Evolutionary conservation across 169 alveolate genomes (phyloP), one percentile per base, ranked within the genome.

Genomic region (Plasmodium gonderi): DNA sequence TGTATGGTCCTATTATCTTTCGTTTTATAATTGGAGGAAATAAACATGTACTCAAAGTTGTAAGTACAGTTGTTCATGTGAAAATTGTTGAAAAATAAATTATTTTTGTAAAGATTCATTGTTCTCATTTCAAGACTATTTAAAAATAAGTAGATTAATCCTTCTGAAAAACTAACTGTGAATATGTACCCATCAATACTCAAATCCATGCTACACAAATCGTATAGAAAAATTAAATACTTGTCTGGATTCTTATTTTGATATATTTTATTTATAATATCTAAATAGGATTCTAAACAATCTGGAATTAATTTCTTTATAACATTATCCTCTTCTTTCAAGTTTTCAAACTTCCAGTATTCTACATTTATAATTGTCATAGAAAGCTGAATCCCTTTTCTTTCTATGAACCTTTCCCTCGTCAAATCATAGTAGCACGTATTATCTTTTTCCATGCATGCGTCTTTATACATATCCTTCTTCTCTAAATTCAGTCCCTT

Each of bases 11-110:
- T 75, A 40, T 78, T 87, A 14, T 87, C 89, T 42, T 51, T 75
- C n/a, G 64, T 33, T 38, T 87, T 87, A 60, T 87, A 87, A 29
- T 76, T 87, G 1, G 93, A 87, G 6, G 93, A 87, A 38, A 87
- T 87, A 31, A 87, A 87, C 9, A 76, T n/a, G 26, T 75, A 87
- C 1, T 87, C 87, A 26, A 74, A 87, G 38, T 74, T 87, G n/a
- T 87, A 87, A 3, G 3, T 87, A 9, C 31, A 9, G n/a, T 42
- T 85, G n/a, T 40, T 51, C 5, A n/a, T 51, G 29, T 33, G 33
- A 5, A 36, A 33, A 1, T 36, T 38, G 23, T 87, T 78, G 42
- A n/a, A 74, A 11, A 51, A 67, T 87, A 87, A 20, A n/a, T 54
- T 75, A 17, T 87, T 65, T 65, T 87, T 87, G 42, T 87, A 87